A percentile compares a stretch with the other conserved stretches of the same genome.
Evolutionary conservation across 352 stramenopile species (phyloP).

Genomic region (Blastocystis hominis): DNA sequence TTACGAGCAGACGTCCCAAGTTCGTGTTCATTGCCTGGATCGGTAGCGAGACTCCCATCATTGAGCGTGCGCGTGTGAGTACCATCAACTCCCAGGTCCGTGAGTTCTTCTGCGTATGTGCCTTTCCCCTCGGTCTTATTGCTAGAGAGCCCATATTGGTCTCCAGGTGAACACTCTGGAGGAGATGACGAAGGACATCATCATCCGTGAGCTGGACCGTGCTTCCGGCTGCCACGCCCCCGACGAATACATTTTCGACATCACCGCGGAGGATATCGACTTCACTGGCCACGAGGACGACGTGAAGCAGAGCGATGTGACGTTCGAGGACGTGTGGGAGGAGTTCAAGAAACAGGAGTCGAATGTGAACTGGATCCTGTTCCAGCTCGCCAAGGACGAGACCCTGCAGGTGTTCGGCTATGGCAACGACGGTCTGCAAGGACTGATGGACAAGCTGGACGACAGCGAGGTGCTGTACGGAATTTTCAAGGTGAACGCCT

Average conservation of each 20-base stretch:
- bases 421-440: constrained; percentile 20
- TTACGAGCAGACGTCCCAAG: constrained; percentile 48
- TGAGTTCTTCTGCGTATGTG: constrained; percentile 37
- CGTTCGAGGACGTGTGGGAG: constrained; percentile 35
- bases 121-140: background rate
- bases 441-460: constrained; percentile 5
- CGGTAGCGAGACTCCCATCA: constrained; percentile 29
- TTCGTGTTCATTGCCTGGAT: constrained; percentile 57
- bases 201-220: constrained; percentile 19
- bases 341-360: constrained; percentile 53
- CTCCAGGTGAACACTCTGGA: constrained; percentile 47
- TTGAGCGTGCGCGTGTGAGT: constrained; percentile 45
- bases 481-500: constrained; percentile 51
- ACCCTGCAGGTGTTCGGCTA: constrained; percentile 35
- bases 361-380: constrained; percentile 50
- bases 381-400: constrained; percentile 39
- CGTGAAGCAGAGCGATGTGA: constrained; percentile 12
- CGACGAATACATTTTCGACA: constrained; percentile 55
- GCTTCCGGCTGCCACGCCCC: constrained; percentile 8
- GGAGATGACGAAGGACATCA: constrained; percentile 58
- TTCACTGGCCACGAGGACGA: constrained; percentile 18
- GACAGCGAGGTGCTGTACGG: constrained; percentile 51
- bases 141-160: constrained; percentile 39
- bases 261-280: constrained; percentile 42
- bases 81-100: background rate